Base-by-base conservation (phyloP, 371 early-diverging fungal genomes). In the Mortierella sp. region DNA sequence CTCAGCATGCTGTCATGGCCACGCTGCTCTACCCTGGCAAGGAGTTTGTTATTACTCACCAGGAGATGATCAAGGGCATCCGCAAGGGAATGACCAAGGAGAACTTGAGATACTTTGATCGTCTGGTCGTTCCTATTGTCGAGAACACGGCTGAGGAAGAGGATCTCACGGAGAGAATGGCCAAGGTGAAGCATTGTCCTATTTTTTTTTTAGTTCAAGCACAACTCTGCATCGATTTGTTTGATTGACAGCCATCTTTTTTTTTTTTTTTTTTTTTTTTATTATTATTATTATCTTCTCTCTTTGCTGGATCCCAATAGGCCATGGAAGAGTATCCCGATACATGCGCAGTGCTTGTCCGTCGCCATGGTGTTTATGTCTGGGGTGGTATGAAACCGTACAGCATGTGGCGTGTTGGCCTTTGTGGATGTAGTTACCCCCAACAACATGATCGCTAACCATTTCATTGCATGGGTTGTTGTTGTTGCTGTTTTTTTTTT, bases 31-130 rank as follows among this genome's bases (percentile, higher is more conserved):
- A 81, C 62, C 83, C 87, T 18, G 92, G 91, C 23, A 79, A 86
- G 19, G 88, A 85, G 43, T 94, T 94, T 81, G 82, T 82, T n/a
- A 96, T 98, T 58, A 94, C 96, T 12, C 96, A 98, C 79, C 97
- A 97, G 83, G 99, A 98, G 81, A 98, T 98, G 98, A 98, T 98
- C 83, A 98, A 98, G 85, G 99, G 99, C 14, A 98, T 98, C 65
- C 86, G 94, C 48, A 87, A 89, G 57, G 98, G 96, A 3, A 85
- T 88, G 30, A 83, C 87, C 23, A 84, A 86, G 55, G 80, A 85
- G 1, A 90, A 88, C 72, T 81, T 90, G 43, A 66, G 86, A 30
- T 96, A 94, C 74, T 92, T 89, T 80, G 97, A 98, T 74, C 92
- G 83, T n/a, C 85, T 97, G 30, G 89, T 91, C 1, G 96, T 98